Evolutionary conservation across 1,284 basidiomycete species (phyloP), one percentile per base, ranked within the genome.

Genomic region (Ganoderma leucocontextum): DNA sequence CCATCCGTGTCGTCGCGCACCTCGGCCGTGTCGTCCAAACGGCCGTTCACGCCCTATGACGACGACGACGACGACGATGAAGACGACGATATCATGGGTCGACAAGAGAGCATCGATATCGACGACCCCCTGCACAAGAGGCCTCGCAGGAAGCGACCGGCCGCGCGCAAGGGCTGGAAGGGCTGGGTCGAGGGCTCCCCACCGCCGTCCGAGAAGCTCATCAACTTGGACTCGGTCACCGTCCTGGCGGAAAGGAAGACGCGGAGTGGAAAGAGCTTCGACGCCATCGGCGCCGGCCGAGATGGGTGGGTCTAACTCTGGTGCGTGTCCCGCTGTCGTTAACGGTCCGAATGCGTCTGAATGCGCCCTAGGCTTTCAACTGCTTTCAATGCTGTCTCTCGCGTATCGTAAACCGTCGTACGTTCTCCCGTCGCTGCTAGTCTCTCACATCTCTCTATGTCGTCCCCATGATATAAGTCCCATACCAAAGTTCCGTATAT

Each of bases 161-260:
- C 89, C 0, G 90, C 88, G 42, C 89, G 85, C 77, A 92, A 92
- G 77, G 93, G 92, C 49, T 96, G 94, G 89, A 95, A 93, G 81
- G 92, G 92, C 62, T 94, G 92, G 92, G 90, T 93, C 22, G 92
- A 93, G 81, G 91, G 91, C 70, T 92, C 91, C 13, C 91, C 92
- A 9, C 90, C 87, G 60, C 92, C 93, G 9, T 93, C 90, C 29
- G 89, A 89, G 75, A 94, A 91, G 77, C 81, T 93, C 67, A 95
- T 93, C 80, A 94, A 94, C 73, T 86, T 93, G 74, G 88, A 94
- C 76, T 82, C 85, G 67, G 89, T 91, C 62, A 82, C 85, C 25
- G 78, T 87, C 35, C 81, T 88, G 22, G 80, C 85, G 69, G 91
- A 93, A 80, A 81, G 92, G 69, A 86, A 90, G 73, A 91, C 90